Evolutionary conservation across 331 rosid genomes (phyloP).

Genomic region (Stylosanthes scabra): DNA sequence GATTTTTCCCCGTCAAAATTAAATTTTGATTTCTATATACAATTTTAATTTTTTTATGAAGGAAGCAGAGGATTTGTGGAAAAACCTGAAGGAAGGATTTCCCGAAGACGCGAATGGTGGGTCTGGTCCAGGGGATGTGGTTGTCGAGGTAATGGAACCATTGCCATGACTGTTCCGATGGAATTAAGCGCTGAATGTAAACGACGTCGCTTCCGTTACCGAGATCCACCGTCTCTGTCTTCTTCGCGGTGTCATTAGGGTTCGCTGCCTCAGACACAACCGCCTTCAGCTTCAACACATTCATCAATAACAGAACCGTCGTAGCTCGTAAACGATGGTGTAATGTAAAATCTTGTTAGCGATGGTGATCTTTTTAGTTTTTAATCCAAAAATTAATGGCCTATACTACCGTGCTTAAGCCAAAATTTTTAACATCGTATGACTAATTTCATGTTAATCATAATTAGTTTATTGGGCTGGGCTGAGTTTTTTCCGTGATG

Average conservation of each 20-base stretch:
- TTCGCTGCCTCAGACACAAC: slow-evolving; percentile 33
- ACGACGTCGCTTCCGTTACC: slow-evolving; percentile 84
- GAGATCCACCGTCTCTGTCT: slow-evolving; percentile 59
- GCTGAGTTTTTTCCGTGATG: too few relatives aligned
- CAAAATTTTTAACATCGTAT: too few relatives aligned
- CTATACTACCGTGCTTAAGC: too few relatives aligned
- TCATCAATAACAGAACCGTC: slow-evolving; percentile 40
- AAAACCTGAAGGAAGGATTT: slow-evolving; percentile 72
- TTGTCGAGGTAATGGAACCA: slow-evolving; percentile 77
- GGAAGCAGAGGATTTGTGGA: background rate
- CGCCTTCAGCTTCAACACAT: slow-evolving; percentile 60
- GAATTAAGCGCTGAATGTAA: slow-evolving; percentile 55
- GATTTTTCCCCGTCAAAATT: too few relatives aligned
- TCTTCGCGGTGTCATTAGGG: slow-evolving; percentile 48
- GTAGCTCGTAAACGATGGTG: background rate
- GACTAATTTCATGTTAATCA: too few relatives aligned
- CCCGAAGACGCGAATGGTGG: slow-evolving; percentile 87
- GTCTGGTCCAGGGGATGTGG: slow-evolving; percentile 84
- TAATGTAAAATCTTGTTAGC: background rate
- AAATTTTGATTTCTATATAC: too few relatives aligned
- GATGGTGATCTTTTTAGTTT: too few relatives aligned
- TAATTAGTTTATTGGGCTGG: too few relatives aligned
- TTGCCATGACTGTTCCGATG: slow-evolving; percentile 70
- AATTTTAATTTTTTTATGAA: too few relatives aligned
- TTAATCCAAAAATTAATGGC: too few relatives aligned